Conservation (phyloP, 2,329 filamentous ascomycete genomes). For the Scedosporium apiospermum region DNA sequence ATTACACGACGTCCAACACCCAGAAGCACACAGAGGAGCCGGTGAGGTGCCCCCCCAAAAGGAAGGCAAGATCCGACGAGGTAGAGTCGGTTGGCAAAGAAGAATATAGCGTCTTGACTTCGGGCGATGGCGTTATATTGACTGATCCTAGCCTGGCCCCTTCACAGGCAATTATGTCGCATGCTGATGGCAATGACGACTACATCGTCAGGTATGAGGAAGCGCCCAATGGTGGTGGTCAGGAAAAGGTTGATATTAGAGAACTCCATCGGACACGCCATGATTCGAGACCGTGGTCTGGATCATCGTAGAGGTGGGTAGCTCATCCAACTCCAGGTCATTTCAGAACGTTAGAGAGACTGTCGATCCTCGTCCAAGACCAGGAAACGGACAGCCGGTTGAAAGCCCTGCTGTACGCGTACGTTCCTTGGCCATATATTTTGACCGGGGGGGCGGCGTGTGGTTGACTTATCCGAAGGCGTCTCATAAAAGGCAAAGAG, state of each 20-base stretch:
- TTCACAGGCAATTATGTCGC: not conserved
- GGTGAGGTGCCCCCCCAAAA: not conserved
- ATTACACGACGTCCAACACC: too few relatives aligned
- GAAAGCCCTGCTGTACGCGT: not conserved
- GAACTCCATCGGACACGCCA: not conserved
- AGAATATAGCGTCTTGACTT: not conserved
- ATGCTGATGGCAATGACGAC: not conserved
- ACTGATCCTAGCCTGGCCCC: not conserved
- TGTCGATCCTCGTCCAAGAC: not conserved
- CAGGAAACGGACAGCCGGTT: not conserved
- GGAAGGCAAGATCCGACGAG: not conserved
- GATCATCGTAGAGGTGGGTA: not conserved
- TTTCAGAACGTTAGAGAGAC: not conserved
- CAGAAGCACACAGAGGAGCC: too few relatives aligned
- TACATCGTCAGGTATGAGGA: not conserved
- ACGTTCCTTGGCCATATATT: not conserved
- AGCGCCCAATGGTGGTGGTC: not conserved
- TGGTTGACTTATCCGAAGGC: not conserved
- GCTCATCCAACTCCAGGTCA: not conserved
- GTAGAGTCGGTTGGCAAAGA: not conserved
- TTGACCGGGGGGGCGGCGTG: not conserved
- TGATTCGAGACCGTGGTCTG: not conserved
- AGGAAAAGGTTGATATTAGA: not conserved
- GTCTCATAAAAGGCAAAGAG: not conserved
- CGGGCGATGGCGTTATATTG: not conserved